Base-by-base conservation (phyloP, 805 yeast species). In the Candida schatavii region DNA sequence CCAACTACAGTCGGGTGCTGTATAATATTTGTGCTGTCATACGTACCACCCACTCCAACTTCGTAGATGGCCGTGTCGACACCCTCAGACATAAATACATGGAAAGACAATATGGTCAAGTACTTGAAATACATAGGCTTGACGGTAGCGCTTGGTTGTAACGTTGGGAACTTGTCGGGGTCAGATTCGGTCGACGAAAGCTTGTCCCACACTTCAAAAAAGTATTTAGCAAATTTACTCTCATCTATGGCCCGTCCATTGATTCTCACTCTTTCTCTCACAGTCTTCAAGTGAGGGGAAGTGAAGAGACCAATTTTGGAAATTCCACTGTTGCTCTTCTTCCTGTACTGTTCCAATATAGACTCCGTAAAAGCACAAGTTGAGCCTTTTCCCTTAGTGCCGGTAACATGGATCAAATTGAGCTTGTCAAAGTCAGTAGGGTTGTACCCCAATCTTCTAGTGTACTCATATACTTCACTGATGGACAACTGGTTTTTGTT, bases 31-130 rank as follows among this genome's bases (percentile, higher is more conserved):
- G 99, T 93, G n/a, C 97, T 88, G 62, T 93, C 99, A 55, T 81
- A 88, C 57, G 87, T 95, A 5, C 99, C 99, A 22, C 99, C 99
- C 37, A 93, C 96, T 18, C 99, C 99, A 23, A 95, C 99, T 61
- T 93, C 99, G 57, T 87, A 89, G 29, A 93, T 83, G 10, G 98
- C 97, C 27, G 96, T 78, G 56, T 89, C 86, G n/a, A 93, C 90
- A 2, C 86, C 85, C 63, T 93, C 99, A 41, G 78, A 74, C 65
- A 88, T 60, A 53, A 95, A 95, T 0, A 88, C 85, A 59, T 95
- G 97, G 69, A 89, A 93, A 2, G 97, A 88, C 45, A 93, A 62
- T 14, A 95, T 65, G 0, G 99, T 93, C 58, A 93, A 68, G 62
- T 78, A 95, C 57, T 95, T 83, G 75, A 93, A 93, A 61, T 93